Evolutionary conservation across 164 flowering plant species (phyloP).

Genomic region (Berberis vulgaris): DNA sequence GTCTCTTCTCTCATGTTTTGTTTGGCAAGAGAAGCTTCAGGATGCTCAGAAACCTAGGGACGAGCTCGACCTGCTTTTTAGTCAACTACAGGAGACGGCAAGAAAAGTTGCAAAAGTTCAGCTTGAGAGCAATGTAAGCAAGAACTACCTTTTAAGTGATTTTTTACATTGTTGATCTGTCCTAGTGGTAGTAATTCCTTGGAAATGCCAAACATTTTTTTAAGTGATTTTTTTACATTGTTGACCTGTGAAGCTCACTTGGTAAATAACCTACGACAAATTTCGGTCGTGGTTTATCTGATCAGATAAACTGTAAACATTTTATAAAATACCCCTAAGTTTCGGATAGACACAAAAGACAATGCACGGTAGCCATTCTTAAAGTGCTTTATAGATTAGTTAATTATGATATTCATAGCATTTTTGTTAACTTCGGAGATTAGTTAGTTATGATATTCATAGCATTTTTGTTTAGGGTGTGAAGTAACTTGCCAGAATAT

Average conservation of each 20-base stretch:
- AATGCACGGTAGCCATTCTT: too few species aligned
- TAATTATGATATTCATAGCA: too few species aligned
- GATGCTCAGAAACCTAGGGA: constrained; percentile 89
- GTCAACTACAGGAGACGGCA: constrained; percentile 84
- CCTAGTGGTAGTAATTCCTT: background rate
- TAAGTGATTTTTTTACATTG: background rate
- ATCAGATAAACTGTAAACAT: background rate
- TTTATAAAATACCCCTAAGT: too few species aligned
- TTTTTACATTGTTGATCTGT: background rate
- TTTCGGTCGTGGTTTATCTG: background rate
- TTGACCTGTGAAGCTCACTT: too few species aligned
- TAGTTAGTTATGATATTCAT: too few species aligned
- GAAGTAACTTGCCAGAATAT: too few species aligned
- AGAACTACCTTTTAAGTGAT: constrained; percentile 1
- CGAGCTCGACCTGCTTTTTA: constrained; percentile 80
- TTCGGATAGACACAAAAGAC: too few species aligned
- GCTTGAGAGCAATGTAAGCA: constrained; percentile 83
- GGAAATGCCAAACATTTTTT: background rate
- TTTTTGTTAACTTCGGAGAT: too few species aligned
- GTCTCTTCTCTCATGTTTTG: constrained; percentile 93
- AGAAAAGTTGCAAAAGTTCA: constrained; percentile 82
- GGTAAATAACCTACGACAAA: background rate
- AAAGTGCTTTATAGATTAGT: too few species aligned
- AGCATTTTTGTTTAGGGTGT: too few species aligned
- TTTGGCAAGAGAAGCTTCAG: constrained; percentile 94